Conservation (phyloP, 1,284 basidiomycete genomes). For the Fomitopsis palustris region DNA sequence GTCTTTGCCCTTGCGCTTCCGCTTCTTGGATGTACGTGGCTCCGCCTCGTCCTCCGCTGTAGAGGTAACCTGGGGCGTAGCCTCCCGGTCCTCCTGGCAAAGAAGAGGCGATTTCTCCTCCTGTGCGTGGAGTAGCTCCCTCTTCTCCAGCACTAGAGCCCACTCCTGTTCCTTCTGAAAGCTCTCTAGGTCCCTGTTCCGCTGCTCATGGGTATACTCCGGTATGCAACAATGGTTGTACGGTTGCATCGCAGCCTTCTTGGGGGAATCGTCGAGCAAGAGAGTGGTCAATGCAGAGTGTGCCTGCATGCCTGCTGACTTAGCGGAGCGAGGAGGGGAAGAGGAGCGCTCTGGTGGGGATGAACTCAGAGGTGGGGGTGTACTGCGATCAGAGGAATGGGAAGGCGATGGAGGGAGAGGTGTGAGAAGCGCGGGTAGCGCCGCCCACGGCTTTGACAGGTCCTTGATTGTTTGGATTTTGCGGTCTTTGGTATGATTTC, state of each 20-base stretch:
- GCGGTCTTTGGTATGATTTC: slow-evolving; percentile 34
- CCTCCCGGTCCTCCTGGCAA: background rate
- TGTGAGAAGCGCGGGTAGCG: slow-evolving; percentile 28
- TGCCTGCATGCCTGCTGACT: slow-evolving; percentile 8
- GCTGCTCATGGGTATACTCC: slow-evolving; percentile 54
- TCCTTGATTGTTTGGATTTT: slow-evolving; percentile 78
- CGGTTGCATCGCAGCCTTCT: slow-evolving; percentile 77
- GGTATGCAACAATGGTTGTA: slow-evolving; percentile 75
- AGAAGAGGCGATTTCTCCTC: background rate
- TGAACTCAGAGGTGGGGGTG: slow-evolving; percentile 10
- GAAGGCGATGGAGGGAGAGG: slow-evolving; percentile 18
- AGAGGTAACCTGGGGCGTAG: background rate
- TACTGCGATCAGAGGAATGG: slow-evolving; percentile 16
- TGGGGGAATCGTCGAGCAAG: slow-evolving; percentile 77
- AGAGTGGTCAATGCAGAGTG: slow-evolving; percentile 72
- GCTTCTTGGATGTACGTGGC: slow-evolving; percentile 15
- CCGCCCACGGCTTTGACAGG: slow-evolving; percentile 69
- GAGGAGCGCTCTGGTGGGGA: background rate
- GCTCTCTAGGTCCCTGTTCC: slow-evolving; percentile 41
- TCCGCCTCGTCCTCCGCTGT: slow-evolving; percentile 5
- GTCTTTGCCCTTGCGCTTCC: slow-evolving; percentile 12
- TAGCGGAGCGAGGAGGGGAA: slow-evolving; percentile 4
- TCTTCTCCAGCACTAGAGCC: slow-evolving; percentile 15
- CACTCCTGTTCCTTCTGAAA: slow-evolving; percentile 19
- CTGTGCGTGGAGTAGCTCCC: slow-evolving; percentile 6